Evolutionary conservation across 2,329 filamentous ascomycete genomes (phyloP).

Genomic region (Cytospora piceicola): DNA sequence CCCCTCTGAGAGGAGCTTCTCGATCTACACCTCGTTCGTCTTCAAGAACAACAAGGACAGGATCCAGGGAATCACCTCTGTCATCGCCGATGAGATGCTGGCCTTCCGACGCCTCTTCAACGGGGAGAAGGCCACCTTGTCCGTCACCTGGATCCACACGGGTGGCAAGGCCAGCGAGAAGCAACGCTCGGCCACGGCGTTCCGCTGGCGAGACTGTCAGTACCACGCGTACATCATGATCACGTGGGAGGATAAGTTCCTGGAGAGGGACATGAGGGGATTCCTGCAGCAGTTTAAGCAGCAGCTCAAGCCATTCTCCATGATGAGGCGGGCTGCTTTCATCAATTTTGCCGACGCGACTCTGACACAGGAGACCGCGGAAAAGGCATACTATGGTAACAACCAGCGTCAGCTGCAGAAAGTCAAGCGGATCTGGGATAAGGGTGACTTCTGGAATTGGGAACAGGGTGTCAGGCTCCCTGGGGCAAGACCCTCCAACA

Average conservation of each 20-base stretch:
- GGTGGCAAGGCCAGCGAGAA: constrained; percentile 31
- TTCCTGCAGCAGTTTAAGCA: constrained; percentile 35
- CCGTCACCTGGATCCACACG: constrained; percentile 39
- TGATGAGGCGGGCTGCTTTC: constrained; percentile 35
- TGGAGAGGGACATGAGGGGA: constrained; percentile 38
- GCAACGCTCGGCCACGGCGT: constrained; percentile 34
- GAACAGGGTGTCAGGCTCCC: constrained; percentile 33
- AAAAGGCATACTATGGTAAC: constrained; percentile 40
- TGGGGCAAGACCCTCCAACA: too few species aligned
- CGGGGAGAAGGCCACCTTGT: constrained; percentile 31
- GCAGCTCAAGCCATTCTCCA: constrained; percentile 32
- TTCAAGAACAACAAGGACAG: constrained; percentile 63
- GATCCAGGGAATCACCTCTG: constrained; percentile 18
- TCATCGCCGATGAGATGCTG: constrained; percentile 28
- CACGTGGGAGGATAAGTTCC: constrained; percentile 39
- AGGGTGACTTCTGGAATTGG: constrained; percentile 37
- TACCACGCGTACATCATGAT: constrained; percentile 41
- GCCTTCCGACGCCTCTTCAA: constrained; percentile 32
- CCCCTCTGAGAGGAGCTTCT: constrained; percentile 33
- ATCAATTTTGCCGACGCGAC: constrained; percentile 39
- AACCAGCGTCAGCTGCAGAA: constrained; percentile 35
- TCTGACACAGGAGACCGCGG: constrained; percentile 19
- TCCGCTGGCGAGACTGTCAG: constrained; percentile 37
- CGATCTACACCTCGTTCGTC: constrained; percentile 49
- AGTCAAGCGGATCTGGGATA: constrained; percentile 39